phyloP scores from a whole-genome alignment of 164 flowering plant species.

The Chimonanthus salicifolius region DNA sequence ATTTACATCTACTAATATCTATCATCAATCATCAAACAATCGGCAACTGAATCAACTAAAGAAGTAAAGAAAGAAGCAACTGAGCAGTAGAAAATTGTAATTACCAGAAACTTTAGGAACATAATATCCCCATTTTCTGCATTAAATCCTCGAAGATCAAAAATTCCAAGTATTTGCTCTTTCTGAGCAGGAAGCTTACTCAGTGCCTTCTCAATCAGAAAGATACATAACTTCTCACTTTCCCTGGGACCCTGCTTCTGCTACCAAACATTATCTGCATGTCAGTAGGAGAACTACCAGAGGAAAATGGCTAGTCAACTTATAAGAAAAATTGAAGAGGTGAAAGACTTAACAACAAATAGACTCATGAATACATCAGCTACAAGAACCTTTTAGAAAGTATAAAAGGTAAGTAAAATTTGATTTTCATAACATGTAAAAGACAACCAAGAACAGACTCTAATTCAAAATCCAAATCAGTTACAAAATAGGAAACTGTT shows the following conservation, averaged over 20 bases:
- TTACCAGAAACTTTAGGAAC: conserved; percentile 83
- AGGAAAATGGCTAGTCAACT: conserved; percentile 3
- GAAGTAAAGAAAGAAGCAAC: background rate
- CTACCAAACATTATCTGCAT: conserved; percentile 12
- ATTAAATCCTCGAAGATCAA: conserved; percentile 75
- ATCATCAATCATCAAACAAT: background rate
- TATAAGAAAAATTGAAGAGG: background rate
- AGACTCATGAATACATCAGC: conserved; percentile 3
- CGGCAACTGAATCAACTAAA: background rate
- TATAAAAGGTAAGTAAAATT: background rate
- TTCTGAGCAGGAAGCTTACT: conserved; percentile 64
- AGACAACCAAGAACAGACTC: background rate
- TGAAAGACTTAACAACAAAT: background rate
- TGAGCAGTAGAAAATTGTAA: background rate
- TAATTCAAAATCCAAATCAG: too few relatives aligned
- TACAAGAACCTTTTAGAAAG: background rate
- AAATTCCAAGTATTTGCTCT: conserved; percentile 67
- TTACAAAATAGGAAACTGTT: too few relatives aligned
- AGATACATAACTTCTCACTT: conserved; percentile 71
- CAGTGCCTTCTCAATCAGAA: conserved; percentile 74
- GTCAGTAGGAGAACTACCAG: conserved; percentile 11
- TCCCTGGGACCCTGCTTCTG: conserved; percentile 59
- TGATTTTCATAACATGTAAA: background rate
- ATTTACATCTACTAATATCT: background rate
- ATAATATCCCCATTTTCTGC: conserved; percentile 67